Base-by-base conservation (phyloP, 2,329 filamentous ascomycete species). In the Trichoderma sp. region DNA sequence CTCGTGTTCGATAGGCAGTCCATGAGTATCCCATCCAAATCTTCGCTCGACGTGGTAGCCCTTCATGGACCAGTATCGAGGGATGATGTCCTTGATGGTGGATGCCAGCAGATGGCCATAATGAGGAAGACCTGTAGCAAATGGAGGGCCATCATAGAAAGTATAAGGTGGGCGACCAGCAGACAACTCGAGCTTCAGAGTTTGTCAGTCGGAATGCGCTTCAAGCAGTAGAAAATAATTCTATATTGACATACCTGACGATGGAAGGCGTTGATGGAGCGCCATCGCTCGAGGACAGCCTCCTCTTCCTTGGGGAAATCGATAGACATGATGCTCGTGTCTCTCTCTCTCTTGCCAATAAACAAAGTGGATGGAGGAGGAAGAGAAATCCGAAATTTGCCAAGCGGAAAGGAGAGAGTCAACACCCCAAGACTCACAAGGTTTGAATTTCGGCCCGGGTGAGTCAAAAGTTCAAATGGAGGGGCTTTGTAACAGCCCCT, bases 51-150 rank as follows among this genome's bases (percentile, higher is more conserved):
- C 94, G 83, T 97, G 92, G 78, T 90, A 92, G 19, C 95, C 95
- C 79, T 96, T 96, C 94, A 97, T 97, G 63, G 94, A 94, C 93
- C 94, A 97, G 81, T 97, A 98, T 74, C 95, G 86, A 10, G 95
- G 94, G 73, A 98, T 97, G 71, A 97, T 96, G 80, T 97, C 95
- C 81, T 98, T 97, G 83, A 97, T 97, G 61, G 94, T 97, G 24
- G 93, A 97, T 47, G 95, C 92, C 73, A 97, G 86, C 65, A 97
- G 83, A 81, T 97, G 93, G 71, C 86, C 86, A 71, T 86, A 91
- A 74, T 91, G 89, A 71, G 87, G 87, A 21, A 89, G 79, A 69
- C 87, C 91, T 73, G 91, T 97, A 78, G 89, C 90, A 77, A 93
- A 93, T 5, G 91, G 91, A 69, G 91, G 91, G 13, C 92, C 92